Evolutionary conservation across 2,329 filamentous ascomycete genomes (phyloP).

Genomic region (Trichoderma sp.): DNA sequence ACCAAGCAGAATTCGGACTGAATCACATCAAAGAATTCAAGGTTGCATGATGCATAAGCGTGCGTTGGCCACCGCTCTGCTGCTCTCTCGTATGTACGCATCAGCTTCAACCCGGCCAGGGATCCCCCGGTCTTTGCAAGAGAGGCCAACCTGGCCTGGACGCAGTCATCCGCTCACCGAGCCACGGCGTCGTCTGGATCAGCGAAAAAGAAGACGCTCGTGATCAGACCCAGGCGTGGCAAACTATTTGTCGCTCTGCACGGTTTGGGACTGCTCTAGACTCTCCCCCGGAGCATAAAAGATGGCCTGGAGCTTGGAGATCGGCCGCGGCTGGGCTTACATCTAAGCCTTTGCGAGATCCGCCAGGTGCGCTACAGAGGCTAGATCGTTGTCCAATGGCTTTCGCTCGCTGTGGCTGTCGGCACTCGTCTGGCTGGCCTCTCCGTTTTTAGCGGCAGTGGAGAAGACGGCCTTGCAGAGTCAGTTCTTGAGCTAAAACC

Average conservation of each 20-base stretch:
- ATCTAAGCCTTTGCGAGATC: constrained; percentile 3
- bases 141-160: neutral
- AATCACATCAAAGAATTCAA: neutral
- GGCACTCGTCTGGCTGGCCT: constrained; percentile 6
- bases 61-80: neutral
- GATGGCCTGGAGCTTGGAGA: constrained; percentile 6
- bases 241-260: neutral
- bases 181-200: neutral
- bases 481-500: constrained; percentile 8
- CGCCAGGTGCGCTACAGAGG: neutral
- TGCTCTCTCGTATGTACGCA: neutral
- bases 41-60: neutral
- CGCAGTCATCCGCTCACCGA: neutral
- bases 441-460: constrained; percentile 11
- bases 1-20: neutral
- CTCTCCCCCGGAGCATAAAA: neutral
- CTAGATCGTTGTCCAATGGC: constrained; percentile 11
- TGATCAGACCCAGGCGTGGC: constrained; percentile 8
- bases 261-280: constrained; percentile 15
- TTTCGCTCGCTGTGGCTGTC: constrained; percentile 1
- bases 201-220: neutral
- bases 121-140: neutral
- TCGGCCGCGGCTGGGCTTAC: neutral
- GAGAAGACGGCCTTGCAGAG: neutral
- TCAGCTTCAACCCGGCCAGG: neutral